phyloP scores from a whole-genome alignment of 208 protist species.

The Angomonas deanei region DNA sequence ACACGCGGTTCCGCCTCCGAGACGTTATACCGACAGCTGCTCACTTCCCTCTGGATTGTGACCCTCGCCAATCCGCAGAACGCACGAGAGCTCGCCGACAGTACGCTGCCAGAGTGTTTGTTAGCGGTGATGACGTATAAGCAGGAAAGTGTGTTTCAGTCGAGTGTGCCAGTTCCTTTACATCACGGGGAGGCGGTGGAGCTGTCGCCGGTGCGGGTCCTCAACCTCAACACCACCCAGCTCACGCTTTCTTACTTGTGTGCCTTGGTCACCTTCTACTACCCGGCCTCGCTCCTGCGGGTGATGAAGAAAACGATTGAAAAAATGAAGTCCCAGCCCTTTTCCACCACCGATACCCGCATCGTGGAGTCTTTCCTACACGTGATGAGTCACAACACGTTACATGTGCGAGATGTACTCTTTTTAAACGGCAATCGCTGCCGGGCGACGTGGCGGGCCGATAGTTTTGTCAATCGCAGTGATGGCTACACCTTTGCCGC shows the following conservation, averaged over 20 bases:
- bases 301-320: slow-evolving; percentile 47
- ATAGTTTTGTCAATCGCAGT: slow-evolving; percentile 33
- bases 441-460: slow-evolving; percentile 37
- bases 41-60: slow-evolving; percentile 60
- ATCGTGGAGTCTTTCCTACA: slow-evolving; percentile 72
- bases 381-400: slow-evolving; percentile 29
- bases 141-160: slow-evolving; percentile 57
- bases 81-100: slow-evolving; percentile 35
- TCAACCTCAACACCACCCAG: slow-evolving; percentile 62
- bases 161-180: slow-evolving; percentile 9
- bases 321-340: slow-evolving; percentile 37
- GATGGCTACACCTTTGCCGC: slow-evolving; percentile 70
- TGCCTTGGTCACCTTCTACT: slow-evolving; percentile 44
- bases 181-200: not conserved
- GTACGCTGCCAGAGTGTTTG: slow-evolving; percentile 43
- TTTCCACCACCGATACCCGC: slow-evolving; percentile 59
- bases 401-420: slow-evolving; percentile 33
- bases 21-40: slow-evolving; percentile 57
- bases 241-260: slow-evolving; percentile 60
- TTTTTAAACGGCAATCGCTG: slow-evolving; percentile 67
- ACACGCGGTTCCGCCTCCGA: slow-evolving; percentile 37
- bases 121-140: slow-evolving; percentile 48
- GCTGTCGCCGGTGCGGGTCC: slow-evolving; percentile 20
- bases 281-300: slow-evolving; percentile 26
- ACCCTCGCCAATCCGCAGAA: slow-evolving; percentile 66